Evolutionary conservation across 805 yeast species (phyloP), one percentile per base, ranked within the genome.

Genomic region (Metschnikowia rubicola): DNA sequence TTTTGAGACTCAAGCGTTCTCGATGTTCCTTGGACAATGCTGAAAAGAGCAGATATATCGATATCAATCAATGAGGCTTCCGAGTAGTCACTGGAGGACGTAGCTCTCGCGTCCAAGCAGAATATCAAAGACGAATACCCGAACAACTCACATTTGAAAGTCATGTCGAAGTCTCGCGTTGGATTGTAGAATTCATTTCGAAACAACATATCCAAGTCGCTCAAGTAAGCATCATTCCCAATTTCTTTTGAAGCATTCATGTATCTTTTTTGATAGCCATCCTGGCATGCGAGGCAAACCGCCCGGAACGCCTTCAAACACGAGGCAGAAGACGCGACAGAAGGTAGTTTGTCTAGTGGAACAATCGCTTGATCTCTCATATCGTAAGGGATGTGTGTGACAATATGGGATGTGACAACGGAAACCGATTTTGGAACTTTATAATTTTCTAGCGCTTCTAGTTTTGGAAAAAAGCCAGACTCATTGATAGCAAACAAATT

Each of bases 341-440:
- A 35, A 3, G 76, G 74, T 10, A 70, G 54, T 6, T 61, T 65
- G 11, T 54, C 50, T 30, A 73, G 58, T 1, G 74, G 66, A 8
- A 50, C 55, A 3, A 67, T 62, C 2, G 64, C 39, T 55, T 65
- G 30, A 63, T 75, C 65, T 54, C 64, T 61, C 54, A 70, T 44
- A 59, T 70, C 62, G 66, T 74, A 67, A 41, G 81, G 70, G 57
- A 78, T 62, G 63, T 77, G 70, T 2, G 65, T 57, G 2, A 65
- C 63, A 1, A 56, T 51, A 19, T 63, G 56, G 2, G 73, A 61
- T 3, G 70, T 60, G 29, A 55, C 55, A 10, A 70, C 56, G 7
- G 62, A 55, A 2, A 64, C 19, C 0, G 57, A 40, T 42, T 62
- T 67, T 45, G 63, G 56, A 10, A 60, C 40, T 39, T 60, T 62